Percentiles rank a stretch among this genome's conserved stretches.
These are phyloP conservation scores for Kodamaea suecica DNA, from an alignment of 1,139 yeast genomes.

Conservation along the genomic window DNA sequence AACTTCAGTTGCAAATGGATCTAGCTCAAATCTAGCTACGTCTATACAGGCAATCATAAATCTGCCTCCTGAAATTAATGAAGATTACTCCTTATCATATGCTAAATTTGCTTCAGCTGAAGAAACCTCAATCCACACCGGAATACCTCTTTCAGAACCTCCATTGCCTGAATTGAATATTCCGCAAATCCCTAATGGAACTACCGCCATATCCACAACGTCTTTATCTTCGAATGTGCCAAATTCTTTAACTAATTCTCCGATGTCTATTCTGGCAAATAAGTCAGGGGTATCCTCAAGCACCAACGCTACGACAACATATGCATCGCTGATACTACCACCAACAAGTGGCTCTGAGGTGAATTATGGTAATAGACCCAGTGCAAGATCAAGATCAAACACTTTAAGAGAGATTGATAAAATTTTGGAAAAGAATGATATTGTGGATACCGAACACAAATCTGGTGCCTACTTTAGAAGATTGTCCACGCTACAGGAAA, in stretches of 20 bases:
- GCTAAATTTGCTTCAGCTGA: constrained; percentile 26
- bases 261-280: constrained; percentile 9
- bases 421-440: constrained; percentile 40
- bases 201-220: constrained; percentile 3
- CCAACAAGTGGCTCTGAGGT: background rate
- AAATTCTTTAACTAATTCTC: constrained; percentile 17
- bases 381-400: constrained; percentile 34
- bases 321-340: constrained; percentile 5
- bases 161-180: constrained; percentile 14
- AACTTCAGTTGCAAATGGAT: constrained; percentile 4
- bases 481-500: constrained; percentile 65
- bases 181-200: background rate
- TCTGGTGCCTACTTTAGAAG: constrained; percentile 71
- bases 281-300: constrained; percentile 4
- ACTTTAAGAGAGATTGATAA: constrained; percentile 40
- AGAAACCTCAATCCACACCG: constrained; percentile 24
- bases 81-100: constrained; percentile 3
- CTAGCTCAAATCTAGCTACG: constrained; percentile 5
- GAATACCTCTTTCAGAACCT: constrained; percentile 21
- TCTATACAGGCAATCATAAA: constrained; percentile 8
- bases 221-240: constrained; percentile 8
- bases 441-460: constrained; percentile 44
- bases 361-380: constrained; percentile 8
- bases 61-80: too few species aligned
- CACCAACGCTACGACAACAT: constrained; percentile 8